Evolutionary conservation across 176 grass and related monocot species (phyloP), one percentile per base, ranked within the genome.

Genomic region (Oryza coarctata): DNA sequence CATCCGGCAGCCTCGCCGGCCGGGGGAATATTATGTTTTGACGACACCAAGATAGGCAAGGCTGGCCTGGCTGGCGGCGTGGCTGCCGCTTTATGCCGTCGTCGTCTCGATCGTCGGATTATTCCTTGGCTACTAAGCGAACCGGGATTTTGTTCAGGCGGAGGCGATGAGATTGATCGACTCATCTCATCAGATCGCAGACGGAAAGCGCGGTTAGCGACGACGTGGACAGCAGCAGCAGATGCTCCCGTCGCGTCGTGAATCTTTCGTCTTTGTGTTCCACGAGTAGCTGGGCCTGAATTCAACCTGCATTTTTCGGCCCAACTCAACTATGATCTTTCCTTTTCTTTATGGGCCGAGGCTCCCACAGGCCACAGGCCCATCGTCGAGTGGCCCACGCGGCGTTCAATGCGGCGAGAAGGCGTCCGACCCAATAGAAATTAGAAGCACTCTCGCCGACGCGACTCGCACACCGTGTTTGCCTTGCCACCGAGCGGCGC

Each of bases 101-200:
- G 49, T 52, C 43, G 38, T 39, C 30, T 50, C 52, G 20, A 82
- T 75, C 63, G 45, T 15, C 45, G 27, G 44, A 68, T 73, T 52
- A 74, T 79, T 78, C 86, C 74, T 79, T 88, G 65, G 65, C 18
- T 40, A 55, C 71, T 44, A 40, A 70, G 58, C 68, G 67, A 52
- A 52, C n/a, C 29, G 32, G 52, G 80, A 83, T 43, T 72, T 71
- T 78, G 65, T 88, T 88, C 80, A 83, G 82, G 72, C 8, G 50
- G 67, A 41, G 65, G 26, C 2, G 36, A 67, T 22, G 38, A 22
- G 71, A 32, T 7, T 20, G 61, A 47, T 52, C 49, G 17, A 52
- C 49, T 20, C 6, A 40, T 9, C 17, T 20, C 6, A 40, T 9
- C 8, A 65, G 30, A 25, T 64, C 36, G 26, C 39, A 26, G 14